Percentiles rank a stretch among this genome's conserved stretches.
These are phyloP conservation scores for Mortierella sp. DNA, from an alignment of 371 early-diverging fungal genomes.

Conservation along the genomic window DNA sequence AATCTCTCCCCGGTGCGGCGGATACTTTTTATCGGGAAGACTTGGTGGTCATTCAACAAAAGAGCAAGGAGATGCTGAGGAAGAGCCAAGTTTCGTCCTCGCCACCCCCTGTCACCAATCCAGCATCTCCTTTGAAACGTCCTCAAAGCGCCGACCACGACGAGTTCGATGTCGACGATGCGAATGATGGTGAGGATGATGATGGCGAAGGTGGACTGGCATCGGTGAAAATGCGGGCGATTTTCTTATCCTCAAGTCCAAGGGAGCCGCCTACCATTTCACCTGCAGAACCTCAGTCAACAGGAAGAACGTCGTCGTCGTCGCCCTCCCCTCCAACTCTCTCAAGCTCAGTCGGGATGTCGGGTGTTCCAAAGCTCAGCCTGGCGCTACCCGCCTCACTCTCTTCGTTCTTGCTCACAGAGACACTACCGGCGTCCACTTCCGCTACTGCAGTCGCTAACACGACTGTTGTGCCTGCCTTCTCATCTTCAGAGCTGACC, in stretches of 20 bases:
- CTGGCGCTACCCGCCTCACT: conserved; percentile 28
- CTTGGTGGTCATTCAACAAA: conserved; percentile 42
- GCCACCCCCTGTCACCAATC: not conserved
- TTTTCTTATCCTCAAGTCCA: not conserved
- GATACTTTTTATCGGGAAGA: conserved; percentile 54
- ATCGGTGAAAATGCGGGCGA: not conserved
- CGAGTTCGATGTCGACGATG: not conserved
- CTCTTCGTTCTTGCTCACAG: conserved; percentile 27
- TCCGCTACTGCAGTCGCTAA: not conserved
- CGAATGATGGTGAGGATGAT: not conserved
- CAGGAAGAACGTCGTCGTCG: not conserved
- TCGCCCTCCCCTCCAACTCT: not conserved
- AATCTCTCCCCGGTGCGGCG: conserved; percentile 45
- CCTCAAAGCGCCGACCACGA: not conserved
- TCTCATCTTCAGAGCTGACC: conserved; percentile 31
- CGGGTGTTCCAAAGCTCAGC: not conserved
- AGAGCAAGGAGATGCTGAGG: conserved; percentile 29
- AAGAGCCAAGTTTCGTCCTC: conserved; percentile 9
- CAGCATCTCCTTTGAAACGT: not conserved
- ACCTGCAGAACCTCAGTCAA: not conserved
- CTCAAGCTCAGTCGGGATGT: not conserved
- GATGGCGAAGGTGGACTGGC: not conserved
- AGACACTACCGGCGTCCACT: not conserved
- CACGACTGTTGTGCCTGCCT: not conserved
- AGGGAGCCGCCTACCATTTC: not conserved